Evolutionary conservation across 169 alveolate genomes (phyloP).

Genomic region (Plasmodium gonderi): DNA sequence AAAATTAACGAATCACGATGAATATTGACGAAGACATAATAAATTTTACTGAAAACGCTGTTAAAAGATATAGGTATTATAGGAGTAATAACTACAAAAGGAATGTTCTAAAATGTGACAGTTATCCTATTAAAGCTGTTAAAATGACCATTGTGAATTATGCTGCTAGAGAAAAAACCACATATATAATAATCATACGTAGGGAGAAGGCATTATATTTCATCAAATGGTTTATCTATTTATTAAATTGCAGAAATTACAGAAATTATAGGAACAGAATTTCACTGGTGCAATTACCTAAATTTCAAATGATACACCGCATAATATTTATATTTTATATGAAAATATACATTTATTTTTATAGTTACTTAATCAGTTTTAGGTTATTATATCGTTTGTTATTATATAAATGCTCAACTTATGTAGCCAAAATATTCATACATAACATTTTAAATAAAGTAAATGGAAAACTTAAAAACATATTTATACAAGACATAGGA

Average conservation of each 20-base stretch:
- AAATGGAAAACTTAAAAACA: not conserved
- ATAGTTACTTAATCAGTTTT: not conserved
- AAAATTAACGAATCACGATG: not conserved
- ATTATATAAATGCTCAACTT: not conserved
- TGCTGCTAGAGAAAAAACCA: not conserved
- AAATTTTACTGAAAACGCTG: slow-evolving; percentile 13
- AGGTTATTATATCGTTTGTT: not conserved
- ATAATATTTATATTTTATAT: not conserved
- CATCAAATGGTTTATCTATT: not conserved
- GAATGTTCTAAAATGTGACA: slow-evolving; percentile 2
- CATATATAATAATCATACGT: not conserved
- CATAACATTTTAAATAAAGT: not conserved
- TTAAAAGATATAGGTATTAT: slow-evolving; percentile 11
- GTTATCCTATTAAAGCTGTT: not conserved
- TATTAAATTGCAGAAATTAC: slow-evolving; percentile 2
- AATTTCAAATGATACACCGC: slow-evolving; percentile 10
- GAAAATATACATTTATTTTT: slow-evolving; percentile 13
- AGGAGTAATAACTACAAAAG: not conserved
- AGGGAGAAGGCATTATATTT: not conserved
- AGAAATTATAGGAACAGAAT: not conserved
- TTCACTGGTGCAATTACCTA: not conserved
- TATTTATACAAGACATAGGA: not conserved
- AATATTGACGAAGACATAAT: slow-evolving; percentile 21
- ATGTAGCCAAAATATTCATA: slow-evolving; percentile 14
- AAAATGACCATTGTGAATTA: not conserved